Evolutionary conservation across 78 protist genomes (phyloP).

Genomic region (Carpediemonas membranifera): DNA sequence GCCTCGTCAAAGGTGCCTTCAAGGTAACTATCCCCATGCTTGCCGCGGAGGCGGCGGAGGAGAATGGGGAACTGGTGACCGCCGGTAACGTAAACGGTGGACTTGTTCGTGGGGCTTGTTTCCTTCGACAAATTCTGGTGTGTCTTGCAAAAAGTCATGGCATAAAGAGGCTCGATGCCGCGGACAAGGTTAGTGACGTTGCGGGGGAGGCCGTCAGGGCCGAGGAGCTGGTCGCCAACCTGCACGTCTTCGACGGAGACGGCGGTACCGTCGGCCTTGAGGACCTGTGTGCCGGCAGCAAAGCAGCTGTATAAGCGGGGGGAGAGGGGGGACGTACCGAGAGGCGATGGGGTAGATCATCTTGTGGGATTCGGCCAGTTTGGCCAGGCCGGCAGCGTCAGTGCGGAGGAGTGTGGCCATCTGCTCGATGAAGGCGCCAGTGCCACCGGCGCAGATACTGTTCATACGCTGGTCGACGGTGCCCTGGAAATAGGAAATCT

Average conservation of each 20-base stretch:
- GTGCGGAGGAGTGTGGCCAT: conserved; percentile 5
- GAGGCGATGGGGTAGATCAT: conserved; percentile 6
- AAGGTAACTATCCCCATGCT: no score
- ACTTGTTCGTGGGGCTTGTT: no score
- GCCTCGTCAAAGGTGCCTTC: no score
- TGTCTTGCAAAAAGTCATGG: no score
- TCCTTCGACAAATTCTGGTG: no score
- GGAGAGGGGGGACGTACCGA: no score
- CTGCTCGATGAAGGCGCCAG: conserved; percentile 25
- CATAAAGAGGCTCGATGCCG: neutral
- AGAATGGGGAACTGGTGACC: no score
- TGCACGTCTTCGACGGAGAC: neutral
- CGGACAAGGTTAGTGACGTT: neutral
- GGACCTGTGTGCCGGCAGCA: neutral
- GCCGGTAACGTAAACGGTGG: no score
- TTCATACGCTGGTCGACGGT: conserved; percentile 17
- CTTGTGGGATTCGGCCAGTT: neutral
- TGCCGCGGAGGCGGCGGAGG: no score
- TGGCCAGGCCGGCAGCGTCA: conserved; percentile 4
- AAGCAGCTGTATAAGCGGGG: no score
- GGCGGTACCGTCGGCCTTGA: neutral
- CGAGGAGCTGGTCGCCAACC: neutral
- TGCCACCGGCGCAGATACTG: conserved; percentile 23
- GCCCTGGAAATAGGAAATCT: conserved; percentile 4
- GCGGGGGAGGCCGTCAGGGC: neutral